Evolutionary conservation across 768 basidiomycete genomes (phyloP), one percentile per base, ranked within the genome.

Genomic region (Tricholomella constricta): DNA sequence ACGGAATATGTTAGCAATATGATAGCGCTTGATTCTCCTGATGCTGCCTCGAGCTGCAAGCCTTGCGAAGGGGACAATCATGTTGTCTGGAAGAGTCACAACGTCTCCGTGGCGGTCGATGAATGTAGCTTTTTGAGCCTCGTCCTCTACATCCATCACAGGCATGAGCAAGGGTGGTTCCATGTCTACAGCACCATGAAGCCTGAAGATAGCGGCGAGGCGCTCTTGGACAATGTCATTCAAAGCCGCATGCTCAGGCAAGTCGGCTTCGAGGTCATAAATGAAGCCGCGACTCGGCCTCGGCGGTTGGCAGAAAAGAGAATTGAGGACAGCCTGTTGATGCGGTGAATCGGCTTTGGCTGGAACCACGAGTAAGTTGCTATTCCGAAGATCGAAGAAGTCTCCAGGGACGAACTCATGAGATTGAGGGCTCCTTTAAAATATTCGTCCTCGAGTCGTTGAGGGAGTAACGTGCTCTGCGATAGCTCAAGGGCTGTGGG

Each of bases 161-260:
- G 89, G 94, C 66, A 92, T 82, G 10, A 97, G 74, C n/a, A 95
- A 69, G 0, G 93, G 88, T 0, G 93, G 88, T 59, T 91, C 89
- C 69, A 88, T 86, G 57, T 94, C 85, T 1, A 96, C 83, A 3
- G 95, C 94, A 6, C 95, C 95, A 63, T 95, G 95, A 4, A 95
- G 78, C 32, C 86, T 83, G 69, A 96, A 95, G 15, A 94, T 85
- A 2, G 86, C 74, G 2, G 81, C 76, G 4, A 97, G 73, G 15
- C 85, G 83, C 44, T 94, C 90, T 56, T 88, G 80, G 5, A 95
- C 90, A 3, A 86, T 83, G 10, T 83, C 81, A 60, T 85, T 88
- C 59, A 95, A 66, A 19, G 84, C 77, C 6, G 85, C 76, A 68
- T 91, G 81, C 63, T 90, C 86, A 4, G 86, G 84, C 19, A 82